A percentile compares a stretch with the other conserved stretches of the same genome.
Conservation (phyloP, 768 basidiomycete genomes). For the Flagelloscypha sp. region DNA sequence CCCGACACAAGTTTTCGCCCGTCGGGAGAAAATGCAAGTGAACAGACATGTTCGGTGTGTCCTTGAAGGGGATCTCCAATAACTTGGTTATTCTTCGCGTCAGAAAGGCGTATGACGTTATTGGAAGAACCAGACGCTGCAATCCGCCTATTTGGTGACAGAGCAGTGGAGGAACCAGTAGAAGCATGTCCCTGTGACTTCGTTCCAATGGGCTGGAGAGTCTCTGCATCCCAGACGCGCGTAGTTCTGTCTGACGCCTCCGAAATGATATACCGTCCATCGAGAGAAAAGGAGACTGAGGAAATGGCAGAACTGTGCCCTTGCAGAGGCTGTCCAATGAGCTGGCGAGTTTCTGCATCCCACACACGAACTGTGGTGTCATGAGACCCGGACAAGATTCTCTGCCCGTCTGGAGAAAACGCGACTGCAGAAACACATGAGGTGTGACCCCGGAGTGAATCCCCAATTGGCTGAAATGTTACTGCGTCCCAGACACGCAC, state of each 20-base stretch:
- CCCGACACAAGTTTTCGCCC: slow-evolving; percentile 6
- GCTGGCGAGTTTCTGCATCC: slow-evolving; percentile 1
- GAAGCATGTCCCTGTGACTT: too few relatives aligned
- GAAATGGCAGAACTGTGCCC: slow-evolving; percentile 6
- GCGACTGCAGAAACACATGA: slow-evolving; percentile 3
- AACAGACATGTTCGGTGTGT: slow-evolving; percentile 1
- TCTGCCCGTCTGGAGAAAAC: slow-evolving; percentile 9
- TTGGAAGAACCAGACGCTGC: too few relatives aligned
- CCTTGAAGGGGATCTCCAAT: too few relatives aligned
- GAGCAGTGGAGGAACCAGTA: too few relatives aligned
- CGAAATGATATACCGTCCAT: slow-evolving; percentile 6
- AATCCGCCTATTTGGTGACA: too few relatives aligned
- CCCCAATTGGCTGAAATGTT: not conserved
- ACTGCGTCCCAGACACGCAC: slow-evolving; percentile 7
- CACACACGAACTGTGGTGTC: slow-evolving; percentile 7
- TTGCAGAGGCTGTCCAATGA: not conserved
- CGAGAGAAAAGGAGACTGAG: slow-evolving; percentile 9
- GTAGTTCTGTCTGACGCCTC: slow-evolving; percentile 17
- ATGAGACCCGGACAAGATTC: slow-evolving; percentile 5
- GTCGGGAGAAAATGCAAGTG: slow-evolving; percentile 8
- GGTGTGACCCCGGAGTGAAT: slow-evolving; percentile 3
- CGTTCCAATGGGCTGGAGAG: too few relatives aligned
- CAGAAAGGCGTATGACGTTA: too few relatives aligned
- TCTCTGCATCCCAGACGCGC: slow-evolving; percentile 9
- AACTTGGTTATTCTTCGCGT: too few relatives aligned